Conservation (phyloP, 306 rosid species). For the Adenanthera pavonina region DNA sequence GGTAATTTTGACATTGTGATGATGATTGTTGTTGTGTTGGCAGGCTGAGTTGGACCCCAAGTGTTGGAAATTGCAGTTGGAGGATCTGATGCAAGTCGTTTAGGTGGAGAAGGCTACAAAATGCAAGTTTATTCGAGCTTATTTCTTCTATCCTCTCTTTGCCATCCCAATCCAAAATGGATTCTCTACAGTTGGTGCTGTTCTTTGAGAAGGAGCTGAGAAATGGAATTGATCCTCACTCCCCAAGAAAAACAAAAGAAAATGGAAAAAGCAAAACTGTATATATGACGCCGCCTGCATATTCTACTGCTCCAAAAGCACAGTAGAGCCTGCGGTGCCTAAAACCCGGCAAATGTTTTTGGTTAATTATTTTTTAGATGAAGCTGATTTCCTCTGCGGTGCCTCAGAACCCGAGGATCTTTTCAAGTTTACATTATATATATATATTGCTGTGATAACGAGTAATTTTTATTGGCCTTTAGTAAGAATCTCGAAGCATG, state of each 20-base stretch:
- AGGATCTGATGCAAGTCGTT: constrained; percentile 59
- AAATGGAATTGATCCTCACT: not conserved
- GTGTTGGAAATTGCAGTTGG: constrained; percentile 84
- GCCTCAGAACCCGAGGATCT: not conserved
- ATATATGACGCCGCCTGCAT: not conserved
- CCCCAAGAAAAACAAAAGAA: not conserved
- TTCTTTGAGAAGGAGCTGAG: not conserved
- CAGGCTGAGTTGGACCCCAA: constrained; percentile 95
- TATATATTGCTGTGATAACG: not conserved
- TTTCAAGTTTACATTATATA: too few species aligned
- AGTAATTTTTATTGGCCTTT: not conserved
- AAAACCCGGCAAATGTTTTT: not conserved
- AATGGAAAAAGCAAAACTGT: not conserved
- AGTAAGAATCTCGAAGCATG: not conserved
- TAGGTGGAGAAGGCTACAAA: constrained; percentile 6
- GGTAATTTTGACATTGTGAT: constrained; percentile 10
- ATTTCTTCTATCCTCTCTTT: not conserved
- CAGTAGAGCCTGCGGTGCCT: not conserved
- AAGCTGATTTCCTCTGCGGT: not conserved
- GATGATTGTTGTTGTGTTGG: constrained; percentile 35
- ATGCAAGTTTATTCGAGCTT: not conserved
- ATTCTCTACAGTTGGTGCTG: not conserved
- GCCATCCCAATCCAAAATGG: not conserved
- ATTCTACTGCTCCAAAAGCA: not conserved
- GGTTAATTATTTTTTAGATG: not conserved